Evolutionary conservation across 768 basidiomycete species (phyloP), one percentile per base, ranked within the genome.

Genomic region (Ephemerocybe angulata): DNA sequence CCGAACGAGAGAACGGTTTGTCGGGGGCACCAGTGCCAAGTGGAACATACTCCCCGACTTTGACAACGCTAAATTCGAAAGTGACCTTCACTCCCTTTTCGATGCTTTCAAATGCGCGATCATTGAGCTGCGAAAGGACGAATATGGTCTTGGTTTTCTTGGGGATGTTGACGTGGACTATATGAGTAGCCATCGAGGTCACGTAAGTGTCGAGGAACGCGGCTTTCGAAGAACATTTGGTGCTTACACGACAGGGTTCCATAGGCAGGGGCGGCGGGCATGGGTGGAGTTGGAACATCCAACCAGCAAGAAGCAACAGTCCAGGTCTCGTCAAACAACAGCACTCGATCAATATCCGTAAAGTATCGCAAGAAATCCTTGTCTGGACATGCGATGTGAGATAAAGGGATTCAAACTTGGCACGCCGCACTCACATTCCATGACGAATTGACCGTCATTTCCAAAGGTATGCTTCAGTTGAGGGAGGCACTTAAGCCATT

Each of bases 221-320:
- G 1, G 77, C 69, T 0, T 64, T 56, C 24, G 17, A 35, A 35
- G 33, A 41, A 41, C 17, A n/a, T n/a, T n/a, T n/a, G n/a, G n/a
- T 19, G 21, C 77, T 47, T 54, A 79, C 78, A 81, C 5, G 74
- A 69, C 13, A 81, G 64, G 49, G 80, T 79, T 15, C 78, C 79
- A 50, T 69, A 76, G 12, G 71, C 68, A 76, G 77, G 80, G 0
- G 74, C 72, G 41, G 71, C 65, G 8, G 70, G 62, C 31, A 68
- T 65, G 3, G 70, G 66, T 24, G 66, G 65, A 1, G 65, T 53
- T 7, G 66, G 71, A 4, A 76, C 67, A 19, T 68, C 65, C 6
- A 78, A 55, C 77, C 77, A 79, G 29, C 73, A 66, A 13, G 73
- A 72, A 15, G 72, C 71, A 67, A 76, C 68, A 3, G 67, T 60